Percentiles rank a stretch among this genome's conserved stretches.
phyloP scores from a whole-genome alignment of 768 basidiomycete genomes.

The Pisolithus marmoratus region DNA sequence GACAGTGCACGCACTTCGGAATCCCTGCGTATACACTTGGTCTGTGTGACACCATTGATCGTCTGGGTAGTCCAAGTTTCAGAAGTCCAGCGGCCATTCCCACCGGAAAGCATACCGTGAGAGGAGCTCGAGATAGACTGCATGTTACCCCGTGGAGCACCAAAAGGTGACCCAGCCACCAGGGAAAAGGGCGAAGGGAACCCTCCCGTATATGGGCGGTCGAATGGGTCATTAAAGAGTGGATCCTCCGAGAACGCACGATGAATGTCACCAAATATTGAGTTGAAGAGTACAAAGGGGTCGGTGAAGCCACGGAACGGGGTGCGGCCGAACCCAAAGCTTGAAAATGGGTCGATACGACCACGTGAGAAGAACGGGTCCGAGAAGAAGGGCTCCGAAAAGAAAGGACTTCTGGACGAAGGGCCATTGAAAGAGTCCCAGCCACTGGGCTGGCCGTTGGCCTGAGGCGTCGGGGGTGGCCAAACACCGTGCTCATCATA shows the following conservation, averaged over 20 bases:
- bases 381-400: constrained; percentile 14
- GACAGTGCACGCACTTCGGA: constrained; percentile 41
- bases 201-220: constrained; percentile 9
- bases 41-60: constrained; percentile 65
- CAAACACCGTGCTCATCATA: constrained; percentile 72
- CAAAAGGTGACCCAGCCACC: constrained; percentile 4
- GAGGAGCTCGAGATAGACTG: constrained; percentile 2
- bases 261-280: constrained; percentile 55
- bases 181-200: constrained; percentile 9
- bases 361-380: constrained; percentile 10
- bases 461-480: constrained; percentile 51
- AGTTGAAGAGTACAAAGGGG: constrained; percentile 69
- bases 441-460: constrained; percentile 10
- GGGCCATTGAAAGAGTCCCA: constrained; percentile 13
- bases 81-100: constrained; percentile 35
- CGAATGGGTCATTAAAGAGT: constrained; percentile 26
- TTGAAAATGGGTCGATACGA: constrained; percentile 20
- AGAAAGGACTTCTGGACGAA: constrained; percentile 15
- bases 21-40: constrained; percentile 49
- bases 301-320: constrained; percentile 49
- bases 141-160: constrained; percentile 9
- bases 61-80: constrained; percentile 53
- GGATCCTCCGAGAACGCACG: constrained; percentile 29
- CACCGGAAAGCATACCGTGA: background rate
- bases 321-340: constrained; percentile 16